A percentile compares a stretch with the other conserved stretches of the same genome.
These are phyloP conservation scores for Alternaria dauci DNA, from an alignment of 2,329 filamentous ascomycete genomes.

Conservation along the genomic window DNA sequence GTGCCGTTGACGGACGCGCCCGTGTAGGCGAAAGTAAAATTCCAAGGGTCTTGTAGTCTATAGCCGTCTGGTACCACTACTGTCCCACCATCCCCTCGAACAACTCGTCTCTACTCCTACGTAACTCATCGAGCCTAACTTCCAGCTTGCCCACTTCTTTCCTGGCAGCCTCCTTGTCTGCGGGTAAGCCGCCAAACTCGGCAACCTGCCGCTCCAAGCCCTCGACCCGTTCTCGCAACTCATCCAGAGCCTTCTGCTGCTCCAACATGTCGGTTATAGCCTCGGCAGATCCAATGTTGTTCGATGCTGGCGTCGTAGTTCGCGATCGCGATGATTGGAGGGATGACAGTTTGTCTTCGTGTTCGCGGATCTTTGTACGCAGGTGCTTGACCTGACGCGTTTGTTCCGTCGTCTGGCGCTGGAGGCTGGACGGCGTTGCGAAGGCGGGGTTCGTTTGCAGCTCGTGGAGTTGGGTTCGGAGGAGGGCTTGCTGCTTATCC, in stretches of 20 bases:
- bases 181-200: constrained; percentile 75
- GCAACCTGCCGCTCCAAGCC: constrained; percentile 69
- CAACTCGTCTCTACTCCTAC: constrained; percentile 71
- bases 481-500: constrained; percentile 39
- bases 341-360: constrained; percentile 56
- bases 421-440: constrained; percentile 63
- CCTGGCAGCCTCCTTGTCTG: constrained; percentile 72
- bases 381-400: constrained; percentile 75
- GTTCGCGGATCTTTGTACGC: constrained; percentile 71
- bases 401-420: constrained; percentile 76
- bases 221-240: constrained; percentile 66
- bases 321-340: constrained; percentile 37
- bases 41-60: constrained; percentile 1
- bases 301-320: constrained; percentile 34
- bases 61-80: constrained; percentile 12
- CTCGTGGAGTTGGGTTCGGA: constrained; percentile 42
- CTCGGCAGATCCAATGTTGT: constrained; percentile 52
- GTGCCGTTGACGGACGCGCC: constrained; percentile 79
- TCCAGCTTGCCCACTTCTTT: constrained; percentile 74
- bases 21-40: constrained; percentile 3
- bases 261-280: constrained; percentile 67
- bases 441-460: constrained; percentile 48
- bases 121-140: constrained; percentile 68
- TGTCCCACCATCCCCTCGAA: constrained; percentile 76
- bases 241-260: constrained; percentile 68